These are phyloP conservation scores for Coemansia sp. DNA, from an alignment of 192 early-diverging fungal genomes.

Conservation along the genomic window DNA sequence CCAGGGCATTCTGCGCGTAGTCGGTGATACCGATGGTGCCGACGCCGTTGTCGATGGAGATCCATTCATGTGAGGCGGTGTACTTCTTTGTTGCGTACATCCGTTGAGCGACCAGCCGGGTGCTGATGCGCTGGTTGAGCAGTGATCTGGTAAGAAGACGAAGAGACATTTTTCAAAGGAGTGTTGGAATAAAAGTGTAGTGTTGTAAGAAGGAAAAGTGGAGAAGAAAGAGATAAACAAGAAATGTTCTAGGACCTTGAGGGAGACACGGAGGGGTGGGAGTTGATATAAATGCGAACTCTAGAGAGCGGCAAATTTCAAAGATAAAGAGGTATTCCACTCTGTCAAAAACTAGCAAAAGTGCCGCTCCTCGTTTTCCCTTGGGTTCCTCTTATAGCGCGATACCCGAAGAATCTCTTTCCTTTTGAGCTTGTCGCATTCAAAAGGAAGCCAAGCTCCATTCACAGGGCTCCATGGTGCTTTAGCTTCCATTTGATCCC, in stretches of 20 bases:
- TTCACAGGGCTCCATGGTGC: too few species aligned
- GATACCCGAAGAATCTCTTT: too few species aligned
- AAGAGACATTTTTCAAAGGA: slow-evolving; percentile 21
- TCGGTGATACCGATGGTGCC: slow-evolving; percentile 92
- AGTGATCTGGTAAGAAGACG: slow-evolving; percentile 34
- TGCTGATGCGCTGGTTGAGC: slow-evolving; percentile 31
- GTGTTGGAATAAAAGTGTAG: neutral
- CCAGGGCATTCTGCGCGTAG: slow-evolving; percentile 86
- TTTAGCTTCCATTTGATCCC: too few species aligned
- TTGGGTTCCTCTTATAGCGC: neutral
- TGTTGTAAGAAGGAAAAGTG: neutral
- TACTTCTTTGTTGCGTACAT: slow-evolving; percentile 64
- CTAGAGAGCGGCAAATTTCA: neutral
- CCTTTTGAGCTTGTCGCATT: too few species aligned
- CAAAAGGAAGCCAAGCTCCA: too few species aligned
- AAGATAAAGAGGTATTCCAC: neutral
- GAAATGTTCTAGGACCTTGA: too few species aligned
- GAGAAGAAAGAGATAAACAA: neutral
- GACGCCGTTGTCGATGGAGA: slow-evolving; percentile 68
- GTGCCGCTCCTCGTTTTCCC: neutral
- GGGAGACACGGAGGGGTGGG: too few species aligned
- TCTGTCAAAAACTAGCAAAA: slow-evolving; percentile 8
- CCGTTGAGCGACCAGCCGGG: slow-evolving; percentile 26
- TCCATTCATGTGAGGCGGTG: slow-evolving; percentile 93
- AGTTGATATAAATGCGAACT: neutral